Evolutionary conservation across 257 asterid genomes (phyloP), one percentile per base, ranked within the genome.

Genomic region (Gardenia jasminoides): DNA sequence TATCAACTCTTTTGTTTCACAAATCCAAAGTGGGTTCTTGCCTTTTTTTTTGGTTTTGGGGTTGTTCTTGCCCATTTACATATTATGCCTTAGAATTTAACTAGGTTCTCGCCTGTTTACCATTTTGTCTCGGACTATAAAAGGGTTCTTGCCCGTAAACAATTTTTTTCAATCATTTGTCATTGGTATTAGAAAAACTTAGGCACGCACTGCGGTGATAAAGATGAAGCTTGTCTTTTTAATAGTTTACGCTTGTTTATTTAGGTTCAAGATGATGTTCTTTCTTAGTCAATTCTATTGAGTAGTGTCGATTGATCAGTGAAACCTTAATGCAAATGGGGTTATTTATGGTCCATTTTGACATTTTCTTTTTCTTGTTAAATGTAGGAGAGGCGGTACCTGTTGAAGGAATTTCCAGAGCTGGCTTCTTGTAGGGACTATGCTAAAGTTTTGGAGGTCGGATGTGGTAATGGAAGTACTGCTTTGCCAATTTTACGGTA

Each of bases 381-480:
- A 68, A 65, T 67, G 86, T 83, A 94, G 97, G 98, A 95, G 87
- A 87, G 98, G 75, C 86, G 97, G 67, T 95, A 93, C 84, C 82
- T 95, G 83, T 85, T 92, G 79, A 95, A 90, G 82, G 99, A 92
- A 73, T 95, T 95, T 80, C 97, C 96, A 7, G 96, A 93, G 72
- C 82, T 95, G 79, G 93, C 92, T 75, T 89, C 92, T 58, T 93
- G 94, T 78, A 10, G 77, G 31, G 92, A 86, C 6, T 72, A 83
- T 79, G 83, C 89, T 33, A 89, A 84, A 86, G 89, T 92, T 85
- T 90, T 95, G 97, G 98, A 95, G 84, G 94, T 95, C 50, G 99
- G 99, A 52, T 95, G 99, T 86, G 99, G 99, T 58, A 95, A 90
- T 82, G 99, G 97, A 76, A 93, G 99, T 69, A 91, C 98, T 10